Base-by-base conservation (phyloP, 805 yeast species). In the Ascoidea rubescens region DNA sequence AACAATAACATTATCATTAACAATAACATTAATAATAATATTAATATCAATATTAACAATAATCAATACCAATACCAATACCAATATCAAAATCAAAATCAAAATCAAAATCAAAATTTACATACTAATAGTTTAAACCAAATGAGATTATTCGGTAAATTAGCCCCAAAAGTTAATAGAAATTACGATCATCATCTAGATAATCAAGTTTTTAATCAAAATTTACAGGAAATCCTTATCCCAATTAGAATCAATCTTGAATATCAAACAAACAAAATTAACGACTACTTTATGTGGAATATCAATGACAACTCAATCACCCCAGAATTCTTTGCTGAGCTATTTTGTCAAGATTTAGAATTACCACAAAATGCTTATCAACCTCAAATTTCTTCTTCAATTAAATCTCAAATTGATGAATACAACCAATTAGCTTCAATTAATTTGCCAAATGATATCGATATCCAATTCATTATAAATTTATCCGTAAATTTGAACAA, bases 301-400 rank as follows among this genome's bases (percentile, higher is more conserved):
- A 56, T 80, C 37, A 37, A 37, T 10, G 43, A 37, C 14, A 64
- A 74, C 4, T 70, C 81, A 30, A 67, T 84, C 30, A 78, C 87
- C 2, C 95, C 95, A 1, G 86, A 80, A 54, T 78, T 80, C 53
- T 75, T 80, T 68, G 91, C 96, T 0, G 71, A 77, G 12, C 77
- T 87, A 31, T 77, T 90, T 60, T 82, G 95, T 60, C 77, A 79
- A 52, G 99, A 93, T 59, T 71, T 93, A 57, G 96, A 89, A 54
- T 75, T 93, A 45, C 87, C 95, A 4, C 74, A 69, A 31, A 71
- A 75, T 17, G 71, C 77, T 6, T 73, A 80, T 52, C 87, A 84
- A 58, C 67, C 71, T 48, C 80, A 76, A 55, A 80, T 93, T 44
- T 74, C 84, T 0, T 77, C 75, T 21, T 78, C 90, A 10, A 87